Conservation (phyloP, 257 asterid species). For the Knoxia roxburghii region DNA sequence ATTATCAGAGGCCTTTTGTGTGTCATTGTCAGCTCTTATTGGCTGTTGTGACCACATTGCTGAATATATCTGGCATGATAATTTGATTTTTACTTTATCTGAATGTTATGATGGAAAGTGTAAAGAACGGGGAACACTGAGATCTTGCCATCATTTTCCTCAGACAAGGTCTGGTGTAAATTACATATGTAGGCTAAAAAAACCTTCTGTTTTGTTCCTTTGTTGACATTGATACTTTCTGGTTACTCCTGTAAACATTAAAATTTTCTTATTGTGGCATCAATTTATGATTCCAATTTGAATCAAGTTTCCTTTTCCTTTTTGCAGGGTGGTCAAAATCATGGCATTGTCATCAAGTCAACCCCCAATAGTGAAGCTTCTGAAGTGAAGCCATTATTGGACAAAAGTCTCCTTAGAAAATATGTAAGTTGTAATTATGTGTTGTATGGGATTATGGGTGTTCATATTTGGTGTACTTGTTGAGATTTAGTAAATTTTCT, state of each 20-base stretch:
- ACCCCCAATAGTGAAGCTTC: conserved; percentile 38
- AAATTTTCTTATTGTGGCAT: background rate
- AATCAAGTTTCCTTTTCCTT: conserved; percentile 22
- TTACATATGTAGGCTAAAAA: no score
- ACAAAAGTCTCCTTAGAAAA: conserved; percentile 34
- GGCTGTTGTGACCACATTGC: conserved; percentile 72
- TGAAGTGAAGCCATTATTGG: conserved; percentile 32
- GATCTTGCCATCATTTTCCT: conserved; percentile 23
- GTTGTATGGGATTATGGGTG: conserved; percentile 4
- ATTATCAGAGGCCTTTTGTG: conserved; percentile 83
- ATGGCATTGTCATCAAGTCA: conserved; percentile 34
- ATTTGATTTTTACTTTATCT: conserved; percentile 33
- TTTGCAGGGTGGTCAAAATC: conserved; percentile 52
- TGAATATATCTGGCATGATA: conserved; percentile 48
- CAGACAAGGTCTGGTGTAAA: conserved; percentile 60
- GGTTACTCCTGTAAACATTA: background rate
- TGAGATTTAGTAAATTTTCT: background rate
- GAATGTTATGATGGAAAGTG: conserved; percentile 25
- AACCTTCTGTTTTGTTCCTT: background rate
- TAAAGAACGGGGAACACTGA: conserved; percentile 24
- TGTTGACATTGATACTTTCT: background rate
- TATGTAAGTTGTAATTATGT: conserved; percentile 41
- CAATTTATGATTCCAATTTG: background rate
- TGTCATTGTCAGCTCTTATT: conserved; percentile 72
- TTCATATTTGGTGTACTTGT: no score